Evolutionary conservation across 768 basidiomycete species (phyloP).

Genomic region (Hericium erinaceus): DNA sequence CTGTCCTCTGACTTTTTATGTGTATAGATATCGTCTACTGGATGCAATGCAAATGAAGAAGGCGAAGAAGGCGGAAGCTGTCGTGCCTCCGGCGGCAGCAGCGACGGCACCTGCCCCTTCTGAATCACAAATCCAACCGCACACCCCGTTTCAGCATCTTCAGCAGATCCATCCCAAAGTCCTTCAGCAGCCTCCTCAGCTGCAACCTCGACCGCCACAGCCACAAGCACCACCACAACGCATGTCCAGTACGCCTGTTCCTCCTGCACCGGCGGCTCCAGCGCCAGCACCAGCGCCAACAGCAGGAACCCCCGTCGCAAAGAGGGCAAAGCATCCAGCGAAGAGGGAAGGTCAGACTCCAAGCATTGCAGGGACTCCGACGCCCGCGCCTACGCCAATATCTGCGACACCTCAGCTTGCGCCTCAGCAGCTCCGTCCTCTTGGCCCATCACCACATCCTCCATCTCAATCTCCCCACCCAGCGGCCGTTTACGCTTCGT

Average conservation of each 20-base stretch:
- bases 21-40: conserved; percentile 12
- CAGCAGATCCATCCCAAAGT: conserved; percentile 1
- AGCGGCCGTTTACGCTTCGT: background rate
- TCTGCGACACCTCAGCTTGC: background rate
- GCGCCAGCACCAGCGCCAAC: conserved; percentile 14
- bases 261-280: conserved; percentile 16
- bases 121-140: background rate
- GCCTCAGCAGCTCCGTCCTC: background rate
- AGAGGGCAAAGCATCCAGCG: background rate
- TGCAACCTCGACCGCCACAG: conserved; percentile 4
- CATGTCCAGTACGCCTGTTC: background rate
- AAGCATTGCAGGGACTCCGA: background rate
- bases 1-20: background rate
- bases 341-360: background rate
- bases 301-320: conserved; percentile 15
- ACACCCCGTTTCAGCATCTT: conserved; percentile 3
- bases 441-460: background rate
- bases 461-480: conserved; percentile 1
- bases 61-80: background rate
- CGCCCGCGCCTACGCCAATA: conserved; percentile 1
- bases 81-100: background rate
- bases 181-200: conserved; percentile 1
- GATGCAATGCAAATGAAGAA: background rate
- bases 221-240: conserved; percentile 11
- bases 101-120: background rate